Evolutionary conservation across 2,329 filamentous ascomycete species (phyloP).

Genomic region (Calonectria leucothoes): DNA sequence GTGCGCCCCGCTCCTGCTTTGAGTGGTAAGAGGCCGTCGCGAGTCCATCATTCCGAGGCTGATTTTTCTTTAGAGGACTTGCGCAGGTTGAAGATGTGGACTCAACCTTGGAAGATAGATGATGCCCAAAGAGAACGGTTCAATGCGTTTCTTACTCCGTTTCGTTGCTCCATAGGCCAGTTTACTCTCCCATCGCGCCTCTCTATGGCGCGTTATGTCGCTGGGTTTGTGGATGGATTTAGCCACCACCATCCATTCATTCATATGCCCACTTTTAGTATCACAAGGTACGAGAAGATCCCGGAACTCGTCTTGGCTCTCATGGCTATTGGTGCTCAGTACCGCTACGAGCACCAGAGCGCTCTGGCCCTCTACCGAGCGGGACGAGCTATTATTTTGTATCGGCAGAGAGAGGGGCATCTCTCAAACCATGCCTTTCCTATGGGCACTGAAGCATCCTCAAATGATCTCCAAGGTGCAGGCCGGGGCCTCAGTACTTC

Average conservation of each 20-base stretch:
- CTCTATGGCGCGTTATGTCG: background rate
- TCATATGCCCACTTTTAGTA: background rate
- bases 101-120: background rate
- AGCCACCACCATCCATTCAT: background rate
- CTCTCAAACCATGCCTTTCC: background rate
- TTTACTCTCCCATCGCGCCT: background rate
- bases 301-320: background rate
- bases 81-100: background rate
- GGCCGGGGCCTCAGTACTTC: background rate
- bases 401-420: background rate
- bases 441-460: background rate
- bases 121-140: background rate
- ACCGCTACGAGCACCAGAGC: background rate
- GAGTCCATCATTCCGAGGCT: background rate
- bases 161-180: background rate
- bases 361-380: background rate
- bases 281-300: background rate
- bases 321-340: background rate
- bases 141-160: background rate
- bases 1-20: background rate
- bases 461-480: background rate
- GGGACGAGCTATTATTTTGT: background rate
- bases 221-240: background rate
- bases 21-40: background rate
- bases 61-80: background rate